phyloP scores from a whole-genome alignment of 352 stramenopile genomes.

The Pythium folliculosum region DNA sequence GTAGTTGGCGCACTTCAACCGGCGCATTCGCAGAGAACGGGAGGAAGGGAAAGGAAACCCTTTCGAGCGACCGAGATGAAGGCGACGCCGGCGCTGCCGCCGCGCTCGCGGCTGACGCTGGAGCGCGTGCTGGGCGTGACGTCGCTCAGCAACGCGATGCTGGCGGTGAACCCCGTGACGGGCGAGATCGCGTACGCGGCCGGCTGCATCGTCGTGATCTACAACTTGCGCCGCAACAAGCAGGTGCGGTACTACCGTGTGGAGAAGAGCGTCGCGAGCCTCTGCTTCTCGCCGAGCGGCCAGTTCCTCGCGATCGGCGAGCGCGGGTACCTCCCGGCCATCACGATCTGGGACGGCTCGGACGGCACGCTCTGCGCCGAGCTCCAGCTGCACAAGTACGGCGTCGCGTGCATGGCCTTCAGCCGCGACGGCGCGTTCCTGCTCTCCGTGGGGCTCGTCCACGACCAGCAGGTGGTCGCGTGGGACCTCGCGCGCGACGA shows the following conservation, averaged over 20 bases:
- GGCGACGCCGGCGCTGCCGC: background rate
- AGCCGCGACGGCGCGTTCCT: constrained; percentile 62
- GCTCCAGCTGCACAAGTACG: constrained; percentile 81
- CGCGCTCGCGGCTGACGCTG: constrained; percentile 62
- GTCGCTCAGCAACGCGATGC: constrained; percentile 68
- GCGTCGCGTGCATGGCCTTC: constrained; percentile 81
- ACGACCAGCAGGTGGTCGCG: constrained; percentile 80
- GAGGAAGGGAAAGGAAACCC: too few relatives aligned
- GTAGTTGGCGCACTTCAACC: too few relatives aligned
- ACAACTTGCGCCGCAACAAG: constrained; percentile 84
- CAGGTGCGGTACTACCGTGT: constrained; percentile 89
- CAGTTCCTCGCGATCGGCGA: constrained; percentile 88
- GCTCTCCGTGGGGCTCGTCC: constrained; percentile 72
- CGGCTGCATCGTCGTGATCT: constrained; percentile 90
- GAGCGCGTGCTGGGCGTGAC: constrained; percentile 83
- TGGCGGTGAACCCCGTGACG: constrained; percentile 74
- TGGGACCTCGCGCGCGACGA: constrained; percentile 57
- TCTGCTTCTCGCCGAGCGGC: constrained; percentile 83
- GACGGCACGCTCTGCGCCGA: constrained; percentile 81
- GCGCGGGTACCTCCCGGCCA: constrained; percentile 78
- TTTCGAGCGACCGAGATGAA: too few relatives aligned
- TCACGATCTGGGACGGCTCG: constrained; percentile 86
- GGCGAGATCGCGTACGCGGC: constrained; percentile 86
- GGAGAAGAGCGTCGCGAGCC: constrained; percentile 78
- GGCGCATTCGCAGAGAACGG: too few relatives aligned